These are phyloP conservation scores for Micractinium conductrix DNA, from an alignment of 139 green algal genomes.

Conservation along the genomic window DNA sequence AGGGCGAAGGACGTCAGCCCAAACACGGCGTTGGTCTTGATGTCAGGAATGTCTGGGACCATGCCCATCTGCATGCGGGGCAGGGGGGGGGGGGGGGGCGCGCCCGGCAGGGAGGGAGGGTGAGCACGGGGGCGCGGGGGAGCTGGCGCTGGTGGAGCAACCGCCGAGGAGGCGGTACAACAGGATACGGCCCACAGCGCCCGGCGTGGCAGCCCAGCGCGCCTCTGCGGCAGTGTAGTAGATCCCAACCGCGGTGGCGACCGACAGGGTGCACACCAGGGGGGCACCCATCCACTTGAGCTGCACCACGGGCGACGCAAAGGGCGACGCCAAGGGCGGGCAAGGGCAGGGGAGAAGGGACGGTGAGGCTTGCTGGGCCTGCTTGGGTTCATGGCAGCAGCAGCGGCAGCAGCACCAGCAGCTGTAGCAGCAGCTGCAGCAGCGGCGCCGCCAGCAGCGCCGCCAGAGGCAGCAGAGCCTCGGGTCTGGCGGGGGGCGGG, in stretches of 20 bases:
- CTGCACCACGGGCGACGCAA: neutral
- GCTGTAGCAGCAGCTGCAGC: too few species aligned
- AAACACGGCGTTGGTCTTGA: constrained; percentile 12
- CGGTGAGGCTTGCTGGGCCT: too few species aligned
- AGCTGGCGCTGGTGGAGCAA: neutral
- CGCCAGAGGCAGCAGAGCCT: neutral
- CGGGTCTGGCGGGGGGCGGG: too few species aligned
- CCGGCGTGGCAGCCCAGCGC: neutral
- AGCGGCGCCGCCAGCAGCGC: neutral
- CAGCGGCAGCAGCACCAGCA: neutral
- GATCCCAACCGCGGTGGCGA: neutral
- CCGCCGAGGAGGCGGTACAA: too few species aligned
- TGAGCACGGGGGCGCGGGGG: too few species aligned
- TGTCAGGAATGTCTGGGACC: neutral
- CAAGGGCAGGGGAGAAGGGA: too few species aligned
- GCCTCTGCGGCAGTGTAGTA: constrained; percentile 8
- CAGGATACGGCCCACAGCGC: too few species aligned
- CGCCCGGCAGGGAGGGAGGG: too few species aligned
- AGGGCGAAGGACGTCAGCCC: constrained; percentile 27
- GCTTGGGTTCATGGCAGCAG: neutral
- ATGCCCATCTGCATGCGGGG: neutral
- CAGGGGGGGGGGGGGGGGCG: too few species aligned
- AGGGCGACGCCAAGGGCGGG: too few species aligned
- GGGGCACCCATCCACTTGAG: constrained; percentile 5
- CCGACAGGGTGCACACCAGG: neutral